Conservation (phyloP, 192 early-diverging fungal species). For the Coemansia aciculifera region DNA sequence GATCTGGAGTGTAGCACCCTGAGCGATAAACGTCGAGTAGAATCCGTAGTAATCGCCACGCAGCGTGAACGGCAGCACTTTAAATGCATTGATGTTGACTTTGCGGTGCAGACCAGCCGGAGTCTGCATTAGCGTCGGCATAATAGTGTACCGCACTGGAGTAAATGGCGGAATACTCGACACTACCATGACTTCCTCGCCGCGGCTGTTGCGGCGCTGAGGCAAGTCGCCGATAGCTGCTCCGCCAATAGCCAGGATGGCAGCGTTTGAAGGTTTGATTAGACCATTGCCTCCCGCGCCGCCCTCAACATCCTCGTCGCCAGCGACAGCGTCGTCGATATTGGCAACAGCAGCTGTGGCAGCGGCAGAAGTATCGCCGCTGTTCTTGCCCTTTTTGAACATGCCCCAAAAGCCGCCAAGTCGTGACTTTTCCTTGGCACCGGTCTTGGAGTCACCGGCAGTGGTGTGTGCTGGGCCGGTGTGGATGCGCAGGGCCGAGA, state of each 20-base stretch:
- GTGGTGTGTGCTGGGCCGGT: background rate
- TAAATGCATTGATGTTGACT: constrained; percentile 51
- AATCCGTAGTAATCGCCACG: constrained; percentile 58
- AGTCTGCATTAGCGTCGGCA: constrained; percentile 50
- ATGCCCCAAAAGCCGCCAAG: constrained; percentile 24
- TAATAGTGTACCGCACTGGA: constrained; percentile 47
- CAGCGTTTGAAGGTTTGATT: constrained; percentile 36
- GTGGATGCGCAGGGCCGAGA: constrained; percentile 1
- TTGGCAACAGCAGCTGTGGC: background rate
- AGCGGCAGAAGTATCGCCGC: background rate
- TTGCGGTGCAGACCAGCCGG: constrained; percentile 48
- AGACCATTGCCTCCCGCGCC: constrained; percentile 3
- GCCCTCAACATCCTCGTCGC: background rate
- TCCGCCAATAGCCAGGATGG: constrained; percentile 43
- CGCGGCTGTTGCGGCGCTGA: constrained; percentile 50
- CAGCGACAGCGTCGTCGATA: background rate
- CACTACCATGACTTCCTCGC: constrained; percentile 54
- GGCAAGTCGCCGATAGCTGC: constrained; percentile 52
- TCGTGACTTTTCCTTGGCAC: background rate
- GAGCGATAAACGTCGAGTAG: constrained; percentile 56
- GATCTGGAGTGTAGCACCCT: constrained; percentile 53
- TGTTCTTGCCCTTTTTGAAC: constrained; percentile 13
- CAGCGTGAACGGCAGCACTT: constrained; percentile 52
- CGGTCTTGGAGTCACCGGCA: background rate
- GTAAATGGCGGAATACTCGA: constrained; percentile 55